These are phyloP conservation scores for Phytopythium aichiense DNA, from an alignment of 352 stramenopile species.

Conservation along the genomic window DNA sequence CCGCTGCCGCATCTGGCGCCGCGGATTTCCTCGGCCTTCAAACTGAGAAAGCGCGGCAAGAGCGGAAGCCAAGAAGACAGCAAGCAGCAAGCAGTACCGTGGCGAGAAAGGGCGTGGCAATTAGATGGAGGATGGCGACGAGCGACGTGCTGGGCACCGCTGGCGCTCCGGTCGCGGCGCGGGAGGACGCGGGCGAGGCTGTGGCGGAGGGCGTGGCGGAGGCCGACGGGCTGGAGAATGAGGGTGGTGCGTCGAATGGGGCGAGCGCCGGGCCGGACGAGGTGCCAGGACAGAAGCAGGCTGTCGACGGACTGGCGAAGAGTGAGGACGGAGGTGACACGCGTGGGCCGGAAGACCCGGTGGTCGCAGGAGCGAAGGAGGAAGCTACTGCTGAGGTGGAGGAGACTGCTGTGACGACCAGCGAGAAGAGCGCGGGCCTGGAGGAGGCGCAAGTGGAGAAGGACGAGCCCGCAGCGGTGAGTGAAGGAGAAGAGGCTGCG, in stretches of 20 bases:
- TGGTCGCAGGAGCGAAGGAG: too few relatives aligned
- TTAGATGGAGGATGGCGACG: conserved; percentile 5
- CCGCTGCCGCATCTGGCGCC: not conserved
- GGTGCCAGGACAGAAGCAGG: not conserved
- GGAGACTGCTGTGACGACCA: too few relatives aligned
- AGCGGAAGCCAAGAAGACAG: not conserved
- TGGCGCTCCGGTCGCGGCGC: not conserved
- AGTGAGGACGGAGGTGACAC: not conserved
- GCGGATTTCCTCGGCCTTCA: not conserved
- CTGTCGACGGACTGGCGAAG: not conserved
- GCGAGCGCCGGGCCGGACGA: not conserved
- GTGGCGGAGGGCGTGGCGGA: not conserved
- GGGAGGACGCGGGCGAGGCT: not conserved
- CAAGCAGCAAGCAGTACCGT: conserved; percentile 3
- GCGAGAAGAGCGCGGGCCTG: not conserved
- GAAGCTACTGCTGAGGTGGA: not conserved
- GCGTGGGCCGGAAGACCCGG: too few relatives aligned
- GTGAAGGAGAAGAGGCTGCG: not conserved
- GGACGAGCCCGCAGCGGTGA: not conserved
- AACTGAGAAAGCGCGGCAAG: conserved; percentile 1
- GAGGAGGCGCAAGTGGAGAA: not conserved
- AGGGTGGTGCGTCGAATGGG: not conserved
- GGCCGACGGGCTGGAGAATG: not conserved
- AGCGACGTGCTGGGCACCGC: not conserved
- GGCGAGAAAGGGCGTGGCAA: not conserved